phyloP scores from a whole-genome alignment of 129 eudicot genomes.

The Silybum marianum region DNA sequence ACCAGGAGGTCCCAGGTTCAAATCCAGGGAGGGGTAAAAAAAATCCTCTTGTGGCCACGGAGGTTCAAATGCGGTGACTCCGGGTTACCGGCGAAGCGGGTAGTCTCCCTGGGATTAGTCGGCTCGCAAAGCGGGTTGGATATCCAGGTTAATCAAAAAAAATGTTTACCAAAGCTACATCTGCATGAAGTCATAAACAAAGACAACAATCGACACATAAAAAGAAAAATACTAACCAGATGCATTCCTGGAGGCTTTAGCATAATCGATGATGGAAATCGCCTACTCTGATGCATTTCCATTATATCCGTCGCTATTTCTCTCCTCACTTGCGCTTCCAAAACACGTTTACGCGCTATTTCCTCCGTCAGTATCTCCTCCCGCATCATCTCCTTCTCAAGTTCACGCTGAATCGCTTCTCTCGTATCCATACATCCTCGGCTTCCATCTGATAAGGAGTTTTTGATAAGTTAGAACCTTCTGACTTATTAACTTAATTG shows the following conservation, averaged over 20 bases:
- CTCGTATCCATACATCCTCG: neutral
- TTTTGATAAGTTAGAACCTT: no score
- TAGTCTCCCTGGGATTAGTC: no score
- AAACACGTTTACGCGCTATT: constrained; percentile 7
- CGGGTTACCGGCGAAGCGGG: no score
- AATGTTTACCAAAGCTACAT: neutral
- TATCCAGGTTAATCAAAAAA: no score
- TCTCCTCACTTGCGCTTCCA: constrained; percentile 37
- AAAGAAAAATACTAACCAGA: neutral
- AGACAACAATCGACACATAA: neutral
- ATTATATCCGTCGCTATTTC: constrained; percentile 34
- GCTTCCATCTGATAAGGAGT: neutral
- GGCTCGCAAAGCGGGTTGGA: no score
- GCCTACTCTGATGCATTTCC: neutral
- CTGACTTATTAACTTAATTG: no score
- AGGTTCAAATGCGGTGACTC: no score
- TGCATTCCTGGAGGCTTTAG: neutral
- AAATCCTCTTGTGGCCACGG: no score
- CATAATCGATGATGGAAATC: constrained; percentile 1
- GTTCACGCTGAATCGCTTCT: constrained; percentile 32
- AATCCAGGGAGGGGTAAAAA: no score
- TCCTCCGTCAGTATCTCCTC: constrained; percentile 38
- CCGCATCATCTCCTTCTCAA: constrained; percentile 41
- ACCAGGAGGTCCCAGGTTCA: no score
- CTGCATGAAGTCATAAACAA: neutral